phyloP scores from a whole-genome alignment of 768 basidiomycete species.

The Lyophyllum decastes region DNA sequence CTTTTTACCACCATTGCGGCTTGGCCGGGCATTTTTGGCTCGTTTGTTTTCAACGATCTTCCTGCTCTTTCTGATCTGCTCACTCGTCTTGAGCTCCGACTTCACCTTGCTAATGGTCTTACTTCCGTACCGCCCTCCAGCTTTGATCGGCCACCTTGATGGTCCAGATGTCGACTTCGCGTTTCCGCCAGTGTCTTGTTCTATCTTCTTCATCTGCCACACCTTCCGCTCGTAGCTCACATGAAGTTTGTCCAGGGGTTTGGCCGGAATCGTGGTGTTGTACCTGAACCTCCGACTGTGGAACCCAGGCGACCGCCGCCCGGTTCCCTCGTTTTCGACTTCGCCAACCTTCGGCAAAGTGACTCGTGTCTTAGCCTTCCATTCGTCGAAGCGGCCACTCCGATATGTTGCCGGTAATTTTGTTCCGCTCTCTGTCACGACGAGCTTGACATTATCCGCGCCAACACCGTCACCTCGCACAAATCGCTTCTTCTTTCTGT shows the following conservation, averaged over 20 bases:
- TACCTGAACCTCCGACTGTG: slow-evolving; percentile 75
- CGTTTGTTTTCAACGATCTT: slow-evolving; percentile 63
- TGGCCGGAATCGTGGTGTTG: slow-evolving; percentile 60
- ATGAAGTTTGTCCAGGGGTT: slow-evolving; percentile 75
- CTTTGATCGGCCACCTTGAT: slow-evolving; percentile 26
- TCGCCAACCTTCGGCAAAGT: slow-evolving; percentile 84
- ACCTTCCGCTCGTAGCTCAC: slow-evolving; percentile 75
- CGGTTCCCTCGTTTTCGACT: slow-evolving; percentile 52
- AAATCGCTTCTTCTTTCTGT: slow-evolving; percentile 95
- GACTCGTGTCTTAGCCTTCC: slow-evolving; percentile 80
- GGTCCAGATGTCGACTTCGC: slow-evolving; percentile 17
- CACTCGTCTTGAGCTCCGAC: slow-evolving; percentile 82
- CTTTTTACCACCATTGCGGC: slow-evolving; percentile 30
- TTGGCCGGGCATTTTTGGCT: slow-evolving; percentile 82
- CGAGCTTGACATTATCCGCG: slow-evolving; percentile 91
- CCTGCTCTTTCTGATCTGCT: slow-evolving; percentile 83
- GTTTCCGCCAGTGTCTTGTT: slow-evolving; percentile 31
- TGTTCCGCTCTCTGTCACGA: slow-evolving; percentile 90
- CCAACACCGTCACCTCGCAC: slow-evolving; percentile 83
- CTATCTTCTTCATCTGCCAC: slow-evolving; percentile 62
- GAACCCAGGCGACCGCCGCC: slow-evolving; percentile 35
- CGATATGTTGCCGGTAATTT: slow-evolving; percentile 90
- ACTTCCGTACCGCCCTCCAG: slow-evolving; percentile 52
- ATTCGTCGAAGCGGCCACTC: slow-evolving; percentile 93
- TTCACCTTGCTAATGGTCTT: slow-evolving; percentile 69